Conservation (phyloP, 2,329 filamentous ascomycete genomes). For the Ceratocystis huliohia region DNA sequence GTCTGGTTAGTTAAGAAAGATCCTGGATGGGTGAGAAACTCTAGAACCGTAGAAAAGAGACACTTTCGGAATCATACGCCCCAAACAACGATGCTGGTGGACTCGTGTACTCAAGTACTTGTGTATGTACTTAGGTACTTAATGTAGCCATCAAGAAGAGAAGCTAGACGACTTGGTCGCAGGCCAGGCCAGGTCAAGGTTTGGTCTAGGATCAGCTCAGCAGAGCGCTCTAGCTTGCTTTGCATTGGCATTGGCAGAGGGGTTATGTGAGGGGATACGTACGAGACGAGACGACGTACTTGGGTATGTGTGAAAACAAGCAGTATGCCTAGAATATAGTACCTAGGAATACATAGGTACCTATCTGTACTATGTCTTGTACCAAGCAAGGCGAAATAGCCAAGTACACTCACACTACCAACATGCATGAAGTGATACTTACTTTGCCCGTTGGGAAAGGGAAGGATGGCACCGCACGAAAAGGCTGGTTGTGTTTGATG, state of each 20-base stretch:
- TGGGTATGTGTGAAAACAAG: neutral
- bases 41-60: neutral
- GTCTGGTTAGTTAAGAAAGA: neutral
- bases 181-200: neutral
- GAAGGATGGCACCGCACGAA: neutral
- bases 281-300: neutral
- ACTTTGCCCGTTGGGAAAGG: neutral
- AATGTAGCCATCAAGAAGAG: neutral
- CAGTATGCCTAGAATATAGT: no score
- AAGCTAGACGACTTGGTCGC: neutral
- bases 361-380: no score
- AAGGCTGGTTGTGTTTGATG: neutral
- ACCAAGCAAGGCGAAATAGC: neutral
- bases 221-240: slow-evolving; percentile 3
- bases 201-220: slow-evolving; percentile 4
- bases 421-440: neutral
- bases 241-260: slow-evolving; percentile 3
- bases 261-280: neutral
- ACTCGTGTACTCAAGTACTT: neutral
- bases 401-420: neutral
- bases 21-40: slow-evolving; percentile 4
- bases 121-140: neutral
- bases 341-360: neutral
- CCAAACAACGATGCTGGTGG: neutral
- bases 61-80: slow-evolving; percentile 6